Percentiles rank a stretch among this genome's conserved stretches.
phyloP scores from a whole-genome alignment of 31 red algal species.

The Odonthalia washingtoniensis region DNA sequence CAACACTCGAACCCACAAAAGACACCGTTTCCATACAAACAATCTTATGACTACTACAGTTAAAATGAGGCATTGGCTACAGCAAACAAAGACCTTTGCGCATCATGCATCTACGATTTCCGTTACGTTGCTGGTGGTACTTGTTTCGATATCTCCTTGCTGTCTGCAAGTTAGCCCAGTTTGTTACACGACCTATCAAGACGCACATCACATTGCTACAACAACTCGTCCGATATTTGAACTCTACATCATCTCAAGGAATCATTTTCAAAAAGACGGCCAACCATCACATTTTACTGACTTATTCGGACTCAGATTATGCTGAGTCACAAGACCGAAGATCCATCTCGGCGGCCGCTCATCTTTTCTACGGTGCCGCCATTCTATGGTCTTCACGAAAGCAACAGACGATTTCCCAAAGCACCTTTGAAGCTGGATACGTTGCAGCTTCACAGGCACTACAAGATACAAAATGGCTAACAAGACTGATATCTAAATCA shows the following conservation, averaged over 20 bases:
- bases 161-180: neutral
- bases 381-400: too few species aligned
- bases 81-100: neutral
- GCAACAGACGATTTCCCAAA: too few species aligned
- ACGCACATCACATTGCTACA: neutral
- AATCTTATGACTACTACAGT: neutral
- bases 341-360: too few species aligned
- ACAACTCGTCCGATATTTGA: neutral
- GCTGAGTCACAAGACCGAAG: too few species aligned
- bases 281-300: neutral
- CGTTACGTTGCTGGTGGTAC: constrained; percentile 29
- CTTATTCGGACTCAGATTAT: neutral
- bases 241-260: neutral
- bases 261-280: neutral
- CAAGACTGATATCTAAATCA: too few species aligned
- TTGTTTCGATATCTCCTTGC: constrained; percentile 16
- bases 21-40: neutral
- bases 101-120: neutral
- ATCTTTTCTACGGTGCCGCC: too few species aligned
- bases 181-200: neutral
- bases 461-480: too few species aligned
- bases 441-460: too few species aligned
- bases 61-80: neutral
- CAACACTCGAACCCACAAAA: neutral
- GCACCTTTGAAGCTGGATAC: too few species aligned